Base-by-base conservation (phyloP, 148 eudicot species). In the Mesembryanthemum crystallinum region DNA sequence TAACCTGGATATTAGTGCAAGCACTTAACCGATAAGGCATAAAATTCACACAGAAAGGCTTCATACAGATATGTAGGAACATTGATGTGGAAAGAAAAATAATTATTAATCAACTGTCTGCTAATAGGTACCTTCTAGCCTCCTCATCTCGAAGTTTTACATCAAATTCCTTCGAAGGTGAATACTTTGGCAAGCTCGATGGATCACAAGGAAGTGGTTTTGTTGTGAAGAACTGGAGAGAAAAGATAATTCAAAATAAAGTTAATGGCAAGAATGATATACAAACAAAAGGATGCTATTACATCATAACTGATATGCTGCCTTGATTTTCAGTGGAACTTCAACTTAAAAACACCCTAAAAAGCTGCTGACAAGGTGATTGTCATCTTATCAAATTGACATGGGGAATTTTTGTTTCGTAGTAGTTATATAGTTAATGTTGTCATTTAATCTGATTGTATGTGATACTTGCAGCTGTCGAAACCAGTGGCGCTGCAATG, bases 141-240 rank as follows among this genome's bases (percentile, higher is more conserved):
- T 89, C 97, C 82, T 89, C 96, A 52, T 87, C 92, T 80, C 90
- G 87, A 74, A 88, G 69, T 86, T 87, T 94, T 57, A 81, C 83
- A 57, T 91, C 97, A 71, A 79, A 76, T 79, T 94, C 98, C 83
- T 94, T 94, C 52, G 94, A 86, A 1, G 98, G 94, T 68, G 89
- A 87, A 74, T 88, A 94, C 74, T 86, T 88, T 27, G 98, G 94
- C 78, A 94, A 85, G 67, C 85, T 82, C 29, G 92, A 88, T 57
- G 93, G 94, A 77, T 89, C 91, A 80, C 94, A 91, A 64, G 98
- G 89, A 69, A 87, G 88, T 72, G 98, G 98, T 32, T 66, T 74
- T 45, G 88, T 83, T 23, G 84, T 86, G 82, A 94, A 94, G 84
- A 94, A 94, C 97, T 94, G 88, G 59, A 74, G 77, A 72, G 10